phyloP scores from a whole-genome alignment of 768 basidiomycete species.

The Tricholoma terreum region DNA sequence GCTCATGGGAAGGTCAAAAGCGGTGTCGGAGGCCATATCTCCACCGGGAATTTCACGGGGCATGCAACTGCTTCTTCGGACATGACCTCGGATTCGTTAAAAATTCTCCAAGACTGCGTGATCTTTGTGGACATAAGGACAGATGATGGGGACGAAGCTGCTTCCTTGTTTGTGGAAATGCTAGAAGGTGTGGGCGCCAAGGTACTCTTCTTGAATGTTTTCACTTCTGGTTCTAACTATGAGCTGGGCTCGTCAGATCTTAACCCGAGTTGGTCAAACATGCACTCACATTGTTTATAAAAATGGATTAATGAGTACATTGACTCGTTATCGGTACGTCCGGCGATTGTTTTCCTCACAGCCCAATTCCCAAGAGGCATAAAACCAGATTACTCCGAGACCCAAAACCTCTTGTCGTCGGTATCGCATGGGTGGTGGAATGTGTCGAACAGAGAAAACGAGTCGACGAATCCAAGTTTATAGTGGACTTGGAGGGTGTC shows the following conservation, averaged over 20 bases:
- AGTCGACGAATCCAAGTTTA: slow-evolving; percentile 63
- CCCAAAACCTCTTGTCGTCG: slow-evolving; percentile 71
- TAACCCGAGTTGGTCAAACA: slow-evolving; percentile 62
- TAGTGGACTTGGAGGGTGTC: slow-evolving; percentile 58
- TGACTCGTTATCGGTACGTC: slow-evolving; percentile 65
- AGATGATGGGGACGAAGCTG: slow-evolving; percentile 79
- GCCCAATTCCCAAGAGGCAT: not conserved
- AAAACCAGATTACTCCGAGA: slow-evolving; percentile 54
- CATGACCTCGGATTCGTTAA: slow-evolving; percentile 35
- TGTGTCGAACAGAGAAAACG: slow-evolving; percentile 67
- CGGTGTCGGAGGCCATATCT: slow-evolving; percentile 18
- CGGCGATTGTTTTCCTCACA: not conserved
- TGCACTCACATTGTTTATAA: slow-evolving; percentile 88
- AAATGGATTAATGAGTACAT: slow-evolving; percentile 72
- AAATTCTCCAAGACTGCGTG: slow-evolving; percentile 66
- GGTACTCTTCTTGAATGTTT: slow-evolving; percentile 36
- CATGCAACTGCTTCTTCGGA: slow-evolving; percentile 16
- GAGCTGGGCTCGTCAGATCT: slow-evolving; percentile 37
- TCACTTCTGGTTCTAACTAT: not conserved
- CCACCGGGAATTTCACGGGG: slow-evolving; percentile 17
- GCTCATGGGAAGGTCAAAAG: slow-evolving; percentile 8
- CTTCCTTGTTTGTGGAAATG: slow-evolving; percentile 81
- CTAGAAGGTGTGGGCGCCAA: slow-evolving; percentile 74
- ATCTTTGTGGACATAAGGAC: slow-evolving; percentile 89
- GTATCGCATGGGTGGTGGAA: slow-evolving; percentile 87